Conservation (phyloP, 805 yeast genomes). For the Millerago galiae region DNA sequence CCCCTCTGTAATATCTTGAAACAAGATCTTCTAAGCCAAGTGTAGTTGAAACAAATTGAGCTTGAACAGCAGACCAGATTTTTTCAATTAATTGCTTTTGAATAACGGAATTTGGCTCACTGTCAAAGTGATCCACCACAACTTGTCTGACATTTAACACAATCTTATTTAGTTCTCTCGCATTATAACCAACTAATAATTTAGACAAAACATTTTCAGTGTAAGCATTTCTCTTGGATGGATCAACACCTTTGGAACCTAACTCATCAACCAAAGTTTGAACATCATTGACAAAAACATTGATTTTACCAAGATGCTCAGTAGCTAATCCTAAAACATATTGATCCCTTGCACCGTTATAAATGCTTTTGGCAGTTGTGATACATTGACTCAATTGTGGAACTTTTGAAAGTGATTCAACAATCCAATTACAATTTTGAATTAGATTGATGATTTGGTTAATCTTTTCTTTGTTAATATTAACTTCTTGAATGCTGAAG, state of each 20-base stretch:
- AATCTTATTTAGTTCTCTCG: constrained; percentile 48
- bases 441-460: constrained; percentile 41
- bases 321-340: constrained; percentile 44
- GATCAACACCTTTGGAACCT: constrained; percentile 29
- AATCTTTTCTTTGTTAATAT: constrained; percentile 27
- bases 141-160: constrained; percentile 50
- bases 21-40: constrained; percentile 49
- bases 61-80: constrained; percentile 68
- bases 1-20: constrained; percentile 44
- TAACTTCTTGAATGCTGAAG: constrained; percentile 12
- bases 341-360: constrained; percentile 27
- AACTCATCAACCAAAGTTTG: constrained; percentile 40
- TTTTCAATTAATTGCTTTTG: constrained; percentile 52
- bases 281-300: constrained; percentile 58
- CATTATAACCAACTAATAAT: constrained; percentile 49
- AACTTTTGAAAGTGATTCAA: constrained; percentile 30
- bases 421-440: constrained; percentile 47
- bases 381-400: constrained; percentile 9
- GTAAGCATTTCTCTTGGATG: constrained; percentile 57
- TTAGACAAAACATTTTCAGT: constrained; percentile 52
- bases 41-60: constrained; percentile 51
- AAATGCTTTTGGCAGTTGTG: constrained; percentile 21
- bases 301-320: constrained; percentile 59
- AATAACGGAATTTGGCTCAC: constrained; percentile 28
- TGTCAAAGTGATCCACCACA: constrained; percentile 47